Base-by-base conservation (phyloP, 768 basidiomycete genomes). In the Pulveroboletus sp. region DNA sequence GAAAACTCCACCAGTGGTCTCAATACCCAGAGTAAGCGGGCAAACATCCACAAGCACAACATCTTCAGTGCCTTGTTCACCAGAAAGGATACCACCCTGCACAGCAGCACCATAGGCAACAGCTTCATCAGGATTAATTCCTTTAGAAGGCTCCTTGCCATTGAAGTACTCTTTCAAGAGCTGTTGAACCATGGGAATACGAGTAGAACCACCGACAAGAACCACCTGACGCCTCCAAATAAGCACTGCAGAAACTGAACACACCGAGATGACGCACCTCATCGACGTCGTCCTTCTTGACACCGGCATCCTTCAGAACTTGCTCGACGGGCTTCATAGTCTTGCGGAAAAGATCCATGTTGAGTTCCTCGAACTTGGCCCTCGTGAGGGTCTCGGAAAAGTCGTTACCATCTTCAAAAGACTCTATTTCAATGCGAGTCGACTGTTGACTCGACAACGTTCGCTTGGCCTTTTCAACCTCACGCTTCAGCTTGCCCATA, bases 261-360 rank as follows among this genome's bases (percentile, higher is more conserved):
- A 21, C 7, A n/a, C 0, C 42, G 5, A 5, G 39, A 28, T 35
- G 24, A 68, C 74, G 36, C 39, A 86, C 88, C 74, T 98, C 94
- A 57, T 94, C 82, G 46, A 99, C 74, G 57, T 93, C 88, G 61
- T 97, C 95, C 82, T 98, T 99, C 84, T 94, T 95, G 68, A 98
- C 86, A 60, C 87, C 87, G 57, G 95, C 89, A 64, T 98, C 95
- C 84, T 96, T 96, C 61, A 98, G 77, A 18, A 98, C 95, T 72
- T 97, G 95, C 71, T 97, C 94, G 54, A 98, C 95, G 56, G 95
- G 95, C 78, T 94, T 94, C 91, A 98, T 92, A 31, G 95, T 99
- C 82, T 95, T 95, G 65, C 95, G 81, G 89, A 99, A 99, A 46
- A 98, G 83, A 64, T 99, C 95, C 76, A 96, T 87, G 83, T 95